Percentiles rank a stretch among this genome's conserved stretches.
Conservation (phyloP, 192 early-diverging fungal genomes). For the Spizellomyces sp. region DNA sequence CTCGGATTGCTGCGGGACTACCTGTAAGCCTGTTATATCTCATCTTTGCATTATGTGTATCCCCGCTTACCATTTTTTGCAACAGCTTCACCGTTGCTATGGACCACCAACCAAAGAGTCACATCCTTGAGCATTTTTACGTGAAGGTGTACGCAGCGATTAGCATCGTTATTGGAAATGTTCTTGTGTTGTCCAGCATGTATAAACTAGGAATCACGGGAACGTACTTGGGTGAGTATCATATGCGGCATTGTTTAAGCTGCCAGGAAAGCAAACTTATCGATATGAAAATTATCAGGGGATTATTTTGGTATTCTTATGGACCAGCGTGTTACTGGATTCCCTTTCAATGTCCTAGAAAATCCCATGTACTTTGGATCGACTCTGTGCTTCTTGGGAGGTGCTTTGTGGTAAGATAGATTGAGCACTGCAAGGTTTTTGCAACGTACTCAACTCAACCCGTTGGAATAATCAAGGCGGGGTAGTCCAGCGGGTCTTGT, state of each 20-base stretch:
- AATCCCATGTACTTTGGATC: constrained; percentile 97
- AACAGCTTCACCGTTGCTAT: constrained; percentile 70
- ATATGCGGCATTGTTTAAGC: not conserved
- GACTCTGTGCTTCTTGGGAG: constrained; percentile 81
- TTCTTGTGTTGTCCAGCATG: constrained; percentile 82
- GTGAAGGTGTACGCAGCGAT: constrained; percentile 52
- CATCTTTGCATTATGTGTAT: not conserved
- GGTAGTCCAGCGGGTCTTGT: constrained; percentile 73
- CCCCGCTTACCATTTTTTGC: not conserved
- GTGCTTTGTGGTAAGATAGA: constrained; percentile 67
- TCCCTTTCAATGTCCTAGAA: constrained; percentile 89
- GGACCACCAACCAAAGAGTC: constrained; percentile 62
- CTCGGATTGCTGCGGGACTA: constrained; percentile 83
- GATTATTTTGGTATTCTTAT: constrained; percentile 92
- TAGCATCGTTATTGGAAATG: constrained; percentile 60
- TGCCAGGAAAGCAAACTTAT: not conserved
- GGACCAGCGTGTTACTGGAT: constrained; percentile 80
- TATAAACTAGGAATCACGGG: constrained; percentile 85
- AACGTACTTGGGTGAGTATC: constrained; percentile 76
- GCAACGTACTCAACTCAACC: constrained; percentile 33
- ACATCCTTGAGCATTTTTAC: constrained; percentile 46
- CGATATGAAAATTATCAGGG: constrained; percentile 44
- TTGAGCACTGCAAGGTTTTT: not conserved
- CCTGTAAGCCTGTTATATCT: constrained; percentile 42
- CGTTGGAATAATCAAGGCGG: constrained; percentile 47